These are phyloP conservation scores for Closterium sp. DNA, from an alignment of 139 green algal species.

Conservation along the genomic window DNA sequence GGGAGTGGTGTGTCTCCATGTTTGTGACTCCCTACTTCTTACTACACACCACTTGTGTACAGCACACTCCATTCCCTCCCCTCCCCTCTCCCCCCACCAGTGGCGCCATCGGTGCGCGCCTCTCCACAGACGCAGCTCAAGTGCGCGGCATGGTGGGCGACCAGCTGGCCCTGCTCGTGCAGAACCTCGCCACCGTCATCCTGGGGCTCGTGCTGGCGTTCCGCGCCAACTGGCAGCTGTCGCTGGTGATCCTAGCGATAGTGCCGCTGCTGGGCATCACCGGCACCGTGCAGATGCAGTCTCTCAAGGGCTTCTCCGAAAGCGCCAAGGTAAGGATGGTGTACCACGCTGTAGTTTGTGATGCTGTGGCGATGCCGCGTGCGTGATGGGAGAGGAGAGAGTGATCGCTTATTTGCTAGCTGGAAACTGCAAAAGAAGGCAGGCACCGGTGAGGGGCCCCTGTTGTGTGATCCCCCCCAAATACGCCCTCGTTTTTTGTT, in stretches of 20 bases:
- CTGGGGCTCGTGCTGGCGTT: slow-evolving; percentile 54
- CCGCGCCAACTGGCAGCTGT: slow-evolving; percentile 47
- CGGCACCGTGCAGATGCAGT: slow-evolving; percentile 43
- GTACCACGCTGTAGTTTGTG: neutral
- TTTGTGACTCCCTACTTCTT: neutral
- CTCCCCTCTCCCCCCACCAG: neutral
- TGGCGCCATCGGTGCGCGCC: slow-evolving; percentile 39
- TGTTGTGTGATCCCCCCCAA: no score
- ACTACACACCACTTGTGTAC: neutral
- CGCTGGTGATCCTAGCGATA: slow-evolving; percentile 43
- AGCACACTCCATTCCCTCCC: neutral
- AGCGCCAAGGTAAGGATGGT: slow-evolving; percentile 37
- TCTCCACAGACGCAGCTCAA: slow-evolving; percentile 39
- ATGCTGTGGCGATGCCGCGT: neutral
- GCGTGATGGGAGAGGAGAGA: neutral
- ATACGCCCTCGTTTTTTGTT: no score
- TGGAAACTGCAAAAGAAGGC: neutral
- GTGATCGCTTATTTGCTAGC: neutral
- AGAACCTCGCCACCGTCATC: slow-evolving; percentile 41
- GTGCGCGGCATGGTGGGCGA: slow-evolving; percentile 50
- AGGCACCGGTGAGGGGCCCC: neutral
- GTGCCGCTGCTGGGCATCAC: slow-evolving; percentile 49
- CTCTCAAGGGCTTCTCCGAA: slow-evolving; percentile 34
- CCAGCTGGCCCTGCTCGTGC: slow-evolving; percentile 26
- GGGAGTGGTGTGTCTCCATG: no score